A percentile compares a stretch with the other conserved stretches of the same genome.
Conservation (phyloP, 495 filamentous ascomycete genomes). For the Aspergillus heteromorphus region DNA sequence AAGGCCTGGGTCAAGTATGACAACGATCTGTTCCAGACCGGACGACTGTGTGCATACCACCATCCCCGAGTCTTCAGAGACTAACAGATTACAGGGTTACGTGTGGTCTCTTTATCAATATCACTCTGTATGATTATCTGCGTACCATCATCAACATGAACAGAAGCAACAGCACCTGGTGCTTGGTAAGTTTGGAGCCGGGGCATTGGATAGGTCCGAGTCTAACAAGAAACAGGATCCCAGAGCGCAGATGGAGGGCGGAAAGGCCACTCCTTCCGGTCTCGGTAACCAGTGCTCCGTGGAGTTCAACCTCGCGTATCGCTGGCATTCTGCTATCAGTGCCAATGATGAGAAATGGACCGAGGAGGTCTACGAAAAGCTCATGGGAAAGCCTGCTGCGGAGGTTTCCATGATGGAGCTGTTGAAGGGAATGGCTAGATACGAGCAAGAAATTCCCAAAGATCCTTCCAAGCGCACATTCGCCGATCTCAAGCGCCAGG, state of each 20-base stretch:
- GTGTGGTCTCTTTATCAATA: conserved; percentile 80
- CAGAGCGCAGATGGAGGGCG: conserved; percentile 40
- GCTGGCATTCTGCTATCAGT: conserved; percentile 64
- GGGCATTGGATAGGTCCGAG: background rate
- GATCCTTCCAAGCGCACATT: conserved; percentile 56
- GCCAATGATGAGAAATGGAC: conserved; percentile 63
- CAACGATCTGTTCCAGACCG: conserved; percentile 80
- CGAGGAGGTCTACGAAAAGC: conserved; percentile 47
- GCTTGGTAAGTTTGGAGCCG: conserved; percentile 45
- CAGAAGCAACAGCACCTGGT: conserved; percentile 71
- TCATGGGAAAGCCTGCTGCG: conserved; percentile 52
- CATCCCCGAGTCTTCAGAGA: background rate
- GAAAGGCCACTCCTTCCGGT: conserved; percentile 58
- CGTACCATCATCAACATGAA: conserved; percentile 82
- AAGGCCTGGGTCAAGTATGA: conserved; percentile 70
- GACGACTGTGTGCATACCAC: conserved; percentile 45
- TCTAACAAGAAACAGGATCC: conserved; percentile 27
- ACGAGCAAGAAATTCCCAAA: conserved; percentile 43
- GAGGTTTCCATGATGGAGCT: conserved; percentile 49
- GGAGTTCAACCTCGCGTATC: conserved; percentile 69
- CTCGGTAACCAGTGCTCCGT: conserved; percentile 65
- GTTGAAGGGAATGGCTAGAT: conserved; percentile 46
- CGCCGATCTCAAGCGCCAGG: conserved; percentile 47
- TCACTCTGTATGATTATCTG: conserved; percentile 76
- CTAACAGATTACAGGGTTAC: conserved; percentile 47